Base-by-base conservation (phyloP, 2,329 filamentous ascomycete genomes). In the Graphium sp. region DNA sequence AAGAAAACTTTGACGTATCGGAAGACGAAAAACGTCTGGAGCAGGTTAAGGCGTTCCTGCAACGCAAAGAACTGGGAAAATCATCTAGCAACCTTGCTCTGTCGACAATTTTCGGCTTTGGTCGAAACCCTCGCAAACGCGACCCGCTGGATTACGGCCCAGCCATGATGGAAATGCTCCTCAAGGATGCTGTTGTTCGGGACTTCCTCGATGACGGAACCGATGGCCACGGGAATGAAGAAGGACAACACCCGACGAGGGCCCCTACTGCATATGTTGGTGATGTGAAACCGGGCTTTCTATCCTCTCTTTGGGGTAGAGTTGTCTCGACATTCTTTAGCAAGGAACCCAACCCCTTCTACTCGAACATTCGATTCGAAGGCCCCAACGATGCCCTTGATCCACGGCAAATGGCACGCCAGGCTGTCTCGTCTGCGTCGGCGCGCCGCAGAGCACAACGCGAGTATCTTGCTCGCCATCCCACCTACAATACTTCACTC, bases 1-100 rank as follows among this genome's bases (percentile, higher is more conserved):
- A 98, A 50, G 89, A 98, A 47, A 98, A 93, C 45, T 98, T 98
- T 47, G 89, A 98, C 53, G 84, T 98, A 16, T 92, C 85, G 4
- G 89, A 98, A 48, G 91, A 98, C 46, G 85, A 95, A 49, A 98
- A 98, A 54, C 83, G 91, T 13, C 56, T 95, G 35, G 83, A 95
- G 47, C 91, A 98, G 53, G 85, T 98, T 35, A 87, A 85, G 44
- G 82, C 87, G 2, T 98, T 95, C 42, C 58, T 98, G 24, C 82
- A 92, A 45, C 74, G 85, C 40, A 91, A 87, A 47, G 85, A 95
- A 42, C 60, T 93, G 18, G 80, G 76, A 15, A 68, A 68, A 22
- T 66, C 71, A 48, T 48, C 71, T 47, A 65, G 76, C 37, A 92
- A 89, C 40, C 58, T 94, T 18, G 76, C 82, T 0, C 56, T 92